Percentiles rank a stretch among this genome's conserved stretches.
phyloP scores from a whole-genome alignment of 192 early-diverging fungal genomes.

The Dissophora ornata region DNA sequence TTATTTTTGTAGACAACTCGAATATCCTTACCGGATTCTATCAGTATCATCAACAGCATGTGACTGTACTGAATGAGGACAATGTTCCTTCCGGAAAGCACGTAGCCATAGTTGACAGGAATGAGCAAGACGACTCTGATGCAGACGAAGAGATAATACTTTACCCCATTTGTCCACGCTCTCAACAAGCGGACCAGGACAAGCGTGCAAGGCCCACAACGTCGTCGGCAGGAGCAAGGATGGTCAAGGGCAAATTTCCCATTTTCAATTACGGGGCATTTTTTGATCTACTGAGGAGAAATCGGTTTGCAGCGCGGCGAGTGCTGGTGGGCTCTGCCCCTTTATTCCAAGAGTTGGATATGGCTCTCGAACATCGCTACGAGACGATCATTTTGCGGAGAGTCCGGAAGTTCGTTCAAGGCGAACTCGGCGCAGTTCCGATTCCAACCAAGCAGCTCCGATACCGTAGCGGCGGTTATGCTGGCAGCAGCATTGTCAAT shows the following conservation, averaged over 20 bases:
- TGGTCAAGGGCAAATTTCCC: conserved; percentile 25
- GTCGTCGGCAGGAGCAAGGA: conserved; percentile 6
- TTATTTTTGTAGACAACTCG: conserved; percentile 62
- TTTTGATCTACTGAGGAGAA: conserved; percentile 45
- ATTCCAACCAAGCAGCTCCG: conserved; percentile 25
- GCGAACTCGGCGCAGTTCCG: conserved; percentile 30
- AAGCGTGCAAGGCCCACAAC: background rate
- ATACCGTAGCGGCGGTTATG: conserved; percentile 3
- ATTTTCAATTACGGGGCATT: conserved; percentile 49
- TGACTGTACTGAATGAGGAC: background rate
- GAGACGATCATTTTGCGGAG: conserved; percentile 53
- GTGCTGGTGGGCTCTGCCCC: conserved; percentile 59
- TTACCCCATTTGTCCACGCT: background rate
- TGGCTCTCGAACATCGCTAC: conserved; percentile 44
- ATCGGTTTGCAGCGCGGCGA: conserved; percentile 31
- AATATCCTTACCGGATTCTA: conserved; percentile 59
- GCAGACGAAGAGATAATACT: conserved; percentile 19
- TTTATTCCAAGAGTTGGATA: conserved; percentile 53
- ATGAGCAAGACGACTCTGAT: background rate
- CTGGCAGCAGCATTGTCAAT: too few species aligned
- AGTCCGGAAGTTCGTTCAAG: conserved; percentile 38
- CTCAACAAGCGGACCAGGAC: background rate
- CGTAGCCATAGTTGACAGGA: background rate
- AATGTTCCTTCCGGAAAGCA: too few species aligned
- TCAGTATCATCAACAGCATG: conserved; percentile 20